These are phyloP conservation scores for Piloderma croceum DNA, from an alignment of 768 basidiomycete genomes.

Conservation along the genomic window DNA sequence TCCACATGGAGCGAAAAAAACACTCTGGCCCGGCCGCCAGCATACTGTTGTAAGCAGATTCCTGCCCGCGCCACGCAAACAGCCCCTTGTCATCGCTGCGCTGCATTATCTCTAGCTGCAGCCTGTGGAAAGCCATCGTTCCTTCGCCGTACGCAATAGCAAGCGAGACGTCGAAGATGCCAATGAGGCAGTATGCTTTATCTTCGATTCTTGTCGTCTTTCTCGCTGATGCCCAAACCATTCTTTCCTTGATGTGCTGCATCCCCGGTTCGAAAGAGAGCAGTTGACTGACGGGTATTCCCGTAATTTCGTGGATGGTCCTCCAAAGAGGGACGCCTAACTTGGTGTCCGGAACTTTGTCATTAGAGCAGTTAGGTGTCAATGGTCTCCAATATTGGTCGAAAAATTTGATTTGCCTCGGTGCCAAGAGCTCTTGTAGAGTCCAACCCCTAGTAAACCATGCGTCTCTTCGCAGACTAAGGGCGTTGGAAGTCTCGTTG, in stretches of 20 bases:
- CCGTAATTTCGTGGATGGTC: constrained; percentile 12
- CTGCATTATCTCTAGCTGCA: constrained; percentile 6
- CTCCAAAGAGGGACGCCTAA: constrained; percentile 12
- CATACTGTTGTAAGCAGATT: too few relatives aligned
- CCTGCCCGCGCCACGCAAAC: background rate
- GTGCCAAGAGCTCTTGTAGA: too few relatives aligned
- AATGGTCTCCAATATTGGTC: constrained; percentile 20
- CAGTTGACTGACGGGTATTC: constrained; percentile 5
- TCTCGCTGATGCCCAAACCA: constrained; percentile 24
- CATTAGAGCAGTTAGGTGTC: background rate
- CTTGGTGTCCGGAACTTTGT: constrained; percentile 10
- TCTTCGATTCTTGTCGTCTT: constrained; percentile 22
- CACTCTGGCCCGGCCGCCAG: too few relatives aligned
- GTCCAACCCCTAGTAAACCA: constrained; percentile 29
- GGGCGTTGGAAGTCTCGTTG: constrained; percentile 8
- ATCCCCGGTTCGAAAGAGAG: constrained; percentile 9
- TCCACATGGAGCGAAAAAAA: too few relatives aligned
- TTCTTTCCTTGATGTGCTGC: constrained; percentile 9
- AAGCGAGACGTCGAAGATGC: constrained; percentile 19
- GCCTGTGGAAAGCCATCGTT: constrained; percentile 17
- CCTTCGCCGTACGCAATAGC: constrained; percentile 21
- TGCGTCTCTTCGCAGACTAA: constrained; percentile 12
- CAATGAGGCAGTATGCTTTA: constrained; percentile 26
- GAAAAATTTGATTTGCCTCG: constrained; percentile 23
- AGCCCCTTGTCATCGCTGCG: background rate